Evolutionary conservation across 31 red algal species (phyloP).

Genomic region (Odonthalia washingtoniensis): DNA sequence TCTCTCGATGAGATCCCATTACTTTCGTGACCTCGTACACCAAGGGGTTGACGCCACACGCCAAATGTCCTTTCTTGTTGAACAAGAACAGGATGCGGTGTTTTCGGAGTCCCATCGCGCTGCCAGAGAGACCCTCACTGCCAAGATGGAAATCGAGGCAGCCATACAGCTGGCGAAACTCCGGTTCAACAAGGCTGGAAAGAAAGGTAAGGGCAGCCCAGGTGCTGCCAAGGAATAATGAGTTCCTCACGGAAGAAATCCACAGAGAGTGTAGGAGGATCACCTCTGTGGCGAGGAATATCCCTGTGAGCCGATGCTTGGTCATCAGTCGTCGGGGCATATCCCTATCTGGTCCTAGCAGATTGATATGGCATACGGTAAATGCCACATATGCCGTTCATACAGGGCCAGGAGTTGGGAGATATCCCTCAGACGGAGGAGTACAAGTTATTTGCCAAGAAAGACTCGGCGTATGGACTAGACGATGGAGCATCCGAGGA

Average conservation of each 20-base stretch:
- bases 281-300: constrained; percentile 18
- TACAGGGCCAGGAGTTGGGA: not conserved
- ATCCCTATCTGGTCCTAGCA: not conserved
- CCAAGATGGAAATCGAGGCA: constrained; percentile 23
- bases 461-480: not conserved
- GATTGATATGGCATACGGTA: constrained; percentile 9
- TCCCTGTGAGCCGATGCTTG: constrained; percentile 7
- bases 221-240: constrained; percentile 18
- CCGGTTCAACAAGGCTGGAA: not conserved
- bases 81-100: constrained; percentile 16
- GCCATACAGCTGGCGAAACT: constrained; percentile 13
- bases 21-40: constrained; percentile 32
- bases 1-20: constrained; percentile 17
- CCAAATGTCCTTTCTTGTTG: constrained; percentile 13
- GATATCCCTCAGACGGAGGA: constrained; percentile 10
- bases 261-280: not conserved
- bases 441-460: not conserved
- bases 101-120: constrained; percentile 18
- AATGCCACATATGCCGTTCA: constrained; percentile 9
- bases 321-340: constrained; percentile 6
- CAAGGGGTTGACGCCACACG: not conserved
- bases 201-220: not conserved
- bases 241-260: not conserved
- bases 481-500: not conserved
- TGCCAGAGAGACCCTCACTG: not conserved